Evolutionary conservation across 208 protist species (phyloP).

Genomic region (Acanthamoeba culbertsoni): DNA sequence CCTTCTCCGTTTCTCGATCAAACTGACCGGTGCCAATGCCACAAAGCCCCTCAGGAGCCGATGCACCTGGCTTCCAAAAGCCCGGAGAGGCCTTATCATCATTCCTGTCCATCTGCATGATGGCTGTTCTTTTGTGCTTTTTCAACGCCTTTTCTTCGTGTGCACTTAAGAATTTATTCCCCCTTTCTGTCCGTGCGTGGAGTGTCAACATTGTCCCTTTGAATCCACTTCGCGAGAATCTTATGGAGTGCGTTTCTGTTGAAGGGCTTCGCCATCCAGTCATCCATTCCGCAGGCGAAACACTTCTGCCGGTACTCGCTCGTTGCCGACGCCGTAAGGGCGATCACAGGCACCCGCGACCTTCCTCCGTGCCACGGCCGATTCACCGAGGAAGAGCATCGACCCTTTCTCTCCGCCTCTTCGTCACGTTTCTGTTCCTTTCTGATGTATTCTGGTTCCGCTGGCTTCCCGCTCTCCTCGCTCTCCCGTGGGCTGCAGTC

Average conservation of each 20-base stretch:
- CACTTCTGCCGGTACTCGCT: not conserved
- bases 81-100: not conserved
- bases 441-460: too few species aligned
- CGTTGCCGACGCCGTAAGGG: not conserved
- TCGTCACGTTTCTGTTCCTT: too few species aligned
- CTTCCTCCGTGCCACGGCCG: not conserved
- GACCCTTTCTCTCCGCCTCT: too few species aligned
- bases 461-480: not conserved
- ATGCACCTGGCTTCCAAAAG: constrained; percentile 34
- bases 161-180: too few species aligned
- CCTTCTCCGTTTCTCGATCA: constrained; percentile 31
- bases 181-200: too few species aligned
- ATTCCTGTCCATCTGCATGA: not conserved
- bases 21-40: constrained; percentile 18
- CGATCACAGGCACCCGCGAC: not conserved
- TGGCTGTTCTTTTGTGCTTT: not conserved
- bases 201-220: too few species aligned
- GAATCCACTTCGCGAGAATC: not conserved
- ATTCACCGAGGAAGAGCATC: too few species aligned
- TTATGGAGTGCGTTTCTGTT: not conserved
- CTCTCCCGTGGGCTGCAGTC: not conserved
- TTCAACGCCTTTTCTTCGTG: not conserved
- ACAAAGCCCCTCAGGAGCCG: not conserved
- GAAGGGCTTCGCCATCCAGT: not conserved
- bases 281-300: not conserved